phyloP scores from a whole-genome alignment of 2,329 filamentous ascomycete species.

The Xylaria arbuscula region DNA sequence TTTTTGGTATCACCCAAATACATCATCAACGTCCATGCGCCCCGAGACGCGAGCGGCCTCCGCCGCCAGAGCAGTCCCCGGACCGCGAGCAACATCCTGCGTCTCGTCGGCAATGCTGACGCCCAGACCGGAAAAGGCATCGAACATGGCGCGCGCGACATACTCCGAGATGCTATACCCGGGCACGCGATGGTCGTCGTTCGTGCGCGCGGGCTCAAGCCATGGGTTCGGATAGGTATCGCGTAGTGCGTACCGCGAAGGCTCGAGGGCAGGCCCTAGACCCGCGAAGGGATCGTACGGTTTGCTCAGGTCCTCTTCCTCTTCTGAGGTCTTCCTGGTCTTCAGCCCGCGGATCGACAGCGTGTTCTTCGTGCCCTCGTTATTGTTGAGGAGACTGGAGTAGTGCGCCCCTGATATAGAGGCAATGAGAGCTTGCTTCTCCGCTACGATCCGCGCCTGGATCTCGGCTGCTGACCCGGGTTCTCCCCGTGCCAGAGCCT shows the following conservation, averaged over 20 bases:
- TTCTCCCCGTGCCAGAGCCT: slow-evolving; percentile 72
- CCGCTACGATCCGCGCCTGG: slow-evolving; percentile 72
- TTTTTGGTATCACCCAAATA: slow-evolving; percentile 48
- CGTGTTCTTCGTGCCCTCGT: slow-evolving; percentile 49
- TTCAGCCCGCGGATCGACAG: slow-evolving; percentile 85
- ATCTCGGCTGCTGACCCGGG: slow-evolving; percentile 69
- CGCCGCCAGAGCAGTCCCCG: slow-evolving; percentile 50
- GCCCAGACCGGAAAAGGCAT: slow-evolving; percentile 89
- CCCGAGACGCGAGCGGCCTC: slow-evolving; percentile 50
- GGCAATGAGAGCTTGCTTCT: slow-evolving; percentile 75
- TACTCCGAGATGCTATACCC: slow-evolving; percentile 89
- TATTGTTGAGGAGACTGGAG: slow-evolving; percentile 41
- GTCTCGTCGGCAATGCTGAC: slow-evolving; percentile 88
- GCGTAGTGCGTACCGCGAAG: slow-evolving; percentile 76
- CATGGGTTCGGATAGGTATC: slow-evolving; percentile 77
- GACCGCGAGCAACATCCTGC: slow-evolving; percentile 52
- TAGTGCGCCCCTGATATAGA: slow-evolving; percentile 54
- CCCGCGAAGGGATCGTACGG: slow-evolving; percentile 93
- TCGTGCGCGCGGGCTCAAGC: slow-evolving; percentile 73
- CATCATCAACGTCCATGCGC: slow-evolving; percentile 63
- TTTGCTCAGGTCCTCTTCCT: slow-evolving; percentile 71
- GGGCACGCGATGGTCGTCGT: slow-evolving; percentile 75
- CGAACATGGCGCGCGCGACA: slow-evolving; percentile 81
- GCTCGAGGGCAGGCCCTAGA: slow-evolving; percentile 62
- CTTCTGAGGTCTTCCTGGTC: slow-evolving; percentile 63